Percentiles rank a stretch among this genome's conserved stretches.
phyloP scores from a whole-genome alignment of 495 filamentous ascomycete species.

The Trichocladium uniseriatum region DNA sequence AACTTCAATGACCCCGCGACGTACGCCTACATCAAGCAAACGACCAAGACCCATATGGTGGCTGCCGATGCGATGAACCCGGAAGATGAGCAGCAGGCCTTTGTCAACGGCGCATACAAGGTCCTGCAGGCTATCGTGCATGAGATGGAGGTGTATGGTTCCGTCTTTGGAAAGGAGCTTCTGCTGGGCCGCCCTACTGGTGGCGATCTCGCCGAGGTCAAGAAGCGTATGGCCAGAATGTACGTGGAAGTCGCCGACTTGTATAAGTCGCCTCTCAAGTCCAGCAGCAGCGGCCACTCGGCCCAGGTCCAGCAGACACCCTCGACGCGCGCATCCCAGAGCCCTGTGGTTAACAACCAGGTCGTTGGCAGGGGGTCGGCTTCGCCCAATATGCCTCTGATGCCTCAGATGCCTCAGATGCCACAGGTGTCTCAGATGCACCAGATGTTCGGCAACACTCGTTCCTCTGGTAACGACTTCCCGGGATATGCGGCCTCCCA shows the following conservation, averaged over 20 bases:
- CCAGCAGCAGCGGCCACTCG: neutral
- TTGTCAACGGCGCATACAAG: neutral
- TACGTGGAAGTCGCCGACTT: neutral
- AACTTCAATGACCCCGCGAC: constrained; percentile 1
- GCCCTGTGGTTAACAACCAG: too few species aligned
- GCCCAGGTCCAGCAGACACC: constrained; percentile 1
- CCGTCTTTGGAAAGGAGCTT: constrained; percentile 3
- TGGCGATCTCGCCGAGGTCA: neutral
- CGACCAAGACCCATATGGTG: neutral
- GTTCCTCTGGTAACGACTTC: too few species aligned
- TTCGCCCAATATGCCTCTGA: too few species aligned
- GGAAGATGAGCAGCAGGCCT: neutral
- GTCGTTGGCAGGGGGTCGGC: too few species aligned
- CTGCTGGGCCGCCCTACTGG: neutral
- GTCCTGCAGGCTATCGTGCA: neutral
- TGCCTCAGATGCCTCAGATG: too few species aligned
- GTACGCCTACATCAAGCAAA: neutral
- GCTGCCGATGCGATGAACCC: neutral
- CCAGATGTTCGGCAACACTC: too few species aligned
- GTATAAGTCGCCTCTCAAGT: neutral
- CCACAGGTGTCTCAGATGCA: neutral
- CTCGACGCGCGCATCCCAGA: too few species aligned
- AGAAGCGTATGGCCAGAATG: neutral
- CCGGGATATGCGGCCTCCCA: too few species aligned
- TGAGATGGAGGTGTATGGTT: neutral